Base-by-base conservation (phyloP, 495 filamentous ascomycete genomes). In the Pyronema omphalodes region DNA sequence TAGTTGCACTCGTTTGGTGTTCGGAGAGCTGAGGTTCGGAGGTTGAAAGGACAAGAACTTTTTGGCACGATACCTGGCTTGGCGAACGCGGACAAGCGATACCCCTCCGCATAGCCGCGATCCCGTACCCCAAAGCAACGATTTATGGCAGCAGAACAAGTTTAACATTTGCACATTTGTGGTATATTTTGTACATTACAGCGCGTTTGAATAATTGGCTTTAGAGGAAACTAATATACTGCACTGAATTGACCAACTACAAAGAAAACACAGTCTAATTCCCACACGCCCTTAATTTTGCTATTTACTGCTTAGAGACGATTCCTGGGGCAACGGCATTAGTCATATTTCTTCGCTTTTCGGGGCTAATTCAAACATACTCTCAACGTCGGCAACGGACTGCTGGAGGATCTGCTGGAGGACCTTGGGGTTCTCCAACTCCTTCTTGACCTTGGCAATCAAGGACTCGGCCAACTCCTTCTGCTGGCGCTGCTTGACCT, bases 401-500 rank as follows among this genome's bases (percentile, higher is more conserved):
- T 99, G 91, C 72, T 87, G 80, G 51, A 99, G 79, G 63, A 96
- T 93, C 71, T 91, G 84, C 74, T 93, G 83, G 51, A 99, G 80
- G 61, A 79, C 76, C 77, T 84, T 95, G 58, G 93, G 91, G 75
- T 81, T 94, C 77, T 95, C 88, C 48, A 99, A 78, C 76, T 95
- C 91, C 79, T 95, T 95, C 70, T 82, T 81, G 62, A 95, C 89
- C 79, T 93, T 99, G 70, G 78, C 78, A 61, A 99, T 96, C 70
- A 99, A 73, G 67, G 71, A 75, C 67, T 94, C 82, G 52, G 91
- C 86, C 60, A 99, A 77, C 78, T 99, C 91, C 69, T 76, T 81
- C 77, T 99, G 91, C 74, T 96, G 86, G 67, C 91, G 79, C 73
- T 88, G 83, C 84, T 95, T 99, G 64, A 96, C 88, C 74, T 96